Evolutionary conservation across 768 basidiomycete species (phyloP).

Genomic region (Neoboletus brunneissimus): DNA sequence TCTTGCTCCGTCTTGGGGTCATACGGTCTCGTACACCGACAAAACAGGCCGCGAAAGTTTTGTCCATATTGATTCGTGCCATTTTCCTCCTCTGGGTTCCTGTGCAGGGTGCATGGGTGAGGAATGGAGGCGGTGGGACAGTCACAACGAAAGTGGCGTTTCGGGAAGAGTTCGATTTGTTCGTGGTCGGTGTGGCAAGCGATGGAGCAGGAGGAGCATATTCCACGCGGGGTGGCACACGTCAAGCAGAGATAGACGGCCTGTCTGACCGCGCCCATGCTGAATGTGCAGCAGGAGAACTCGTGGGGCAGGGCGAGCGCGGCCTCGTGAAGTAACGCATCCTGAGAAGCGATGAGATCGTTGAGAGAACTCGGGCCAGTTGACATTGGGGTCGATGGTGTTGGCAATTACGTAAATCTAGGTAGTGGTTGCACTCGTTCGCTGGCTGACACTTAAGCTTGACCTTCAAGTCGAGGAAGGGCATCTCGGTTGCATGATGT

Average conservation of each 20-base stretch:
- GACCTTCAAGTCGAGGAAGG: too few species aligned
- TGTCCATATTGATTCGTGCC: constrained; percentile 62
- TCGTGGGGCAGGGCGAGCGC: constrained; percentile 56
- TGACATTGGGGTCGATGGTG: not conserved
- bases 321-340: constrained; percentile 33
- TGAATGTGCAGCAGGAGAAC: constrained; percentile 65
- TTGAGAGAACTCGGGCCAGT: constrained; percentile 36
- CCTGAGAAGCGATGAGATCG: constrained; percentile 27
- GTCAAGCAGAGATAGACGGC: constrained; percentile 80
- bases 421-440: too few species aligned
- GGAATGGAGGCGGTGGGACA: constrained; percentile 68
- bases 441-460: too few species aligned
- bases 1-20: constrained; percentile 71
- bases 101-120: constrained; percentile 65
- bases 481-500: too few species aligned
- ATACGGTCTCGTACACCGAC: constrained; percentile 70
- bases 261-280: constrained; percentile 62
- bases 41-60: constrained; percentile 71
- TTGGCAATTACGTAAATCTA: too few species aligned
- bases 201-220: constrained; percentile 82
- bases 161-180: constrained; percentile 85
- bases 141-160: constrained; percentile 79
- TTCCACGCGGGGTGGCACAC: constrained; percentile 62
- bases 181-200: constrained; percentile 87
- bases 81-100: constrained; percentile 52